phyloP scores from a whole-genome alignment of 257 asterid genomes.

The Solanum lycopersicoides region DNA sequence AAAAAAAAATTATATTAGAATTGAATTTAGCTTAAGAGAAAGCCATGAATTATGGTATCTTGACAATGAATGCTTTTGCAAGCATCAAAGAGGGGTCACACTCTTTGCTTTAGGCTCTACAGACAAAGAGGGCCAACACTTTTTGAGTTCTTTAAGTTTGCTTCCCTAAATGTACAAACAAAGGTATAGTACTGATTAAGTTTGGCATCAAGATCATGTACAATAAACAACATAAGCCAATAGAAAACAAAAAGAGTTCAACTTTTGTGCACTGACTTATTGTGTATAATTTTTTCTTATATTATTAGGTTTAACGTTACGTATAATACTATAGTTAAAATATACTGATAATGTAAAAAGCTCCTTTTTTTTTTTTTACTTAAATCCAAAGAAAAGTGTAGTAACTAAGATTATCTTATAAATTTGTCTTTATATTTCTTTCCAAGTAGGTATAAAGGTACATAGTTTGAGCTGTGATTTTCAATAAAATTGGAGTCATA shows the following conservation, averaged over 20 bases:
- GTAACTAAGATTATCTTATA: constrained; percentile 23
- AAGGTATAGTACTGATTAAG: constrained; percentile 58
- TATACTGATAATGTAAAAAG: not conserved
- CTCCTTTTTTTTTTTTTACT: not conserved
- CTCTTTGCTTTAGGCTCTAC: constrained; percentile 17
- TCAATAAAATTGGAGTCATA: constrained; percentile 16
- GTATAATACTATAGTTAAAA: not conserved
- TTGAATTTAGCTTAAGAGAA: not conserved
- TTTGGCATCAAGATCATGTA: constrained; percentile 33
- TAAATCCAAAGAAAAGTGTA: constrained; percentile 11
- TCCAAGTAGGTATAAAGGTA: constrained; percentile 15
- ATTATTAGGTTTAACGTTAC: not conserved
- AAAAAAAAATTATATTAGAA: no score
- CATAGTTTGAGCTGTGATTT: constrained; percentile 20
- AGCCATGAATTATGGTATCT: constrained; percentile 4
- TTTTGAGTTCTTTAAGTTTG: constrained; percentile 27
- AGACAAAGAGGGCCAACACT: constrained; percentile 40
- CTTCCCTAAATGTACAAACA: constrained; percentile 26
- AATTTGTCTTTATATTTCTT: constrained; percentile 33
- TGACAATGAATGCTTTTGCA: constrained; percentile 19
- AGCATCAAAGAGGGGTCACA: constrained; percentile 8
- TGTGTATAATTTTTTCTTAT: not conserved
- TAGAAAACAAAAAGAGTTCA: not conserved
- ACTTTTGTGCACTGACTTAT: not conserved
- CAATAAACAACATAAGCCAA: not conserved